These are phyloP conservation scores for Stagonosporopsis rhizophila DNA, from an alignment of 2,329 filamentous ascomycete genomes.

Conservation along the genomic window DNA sequence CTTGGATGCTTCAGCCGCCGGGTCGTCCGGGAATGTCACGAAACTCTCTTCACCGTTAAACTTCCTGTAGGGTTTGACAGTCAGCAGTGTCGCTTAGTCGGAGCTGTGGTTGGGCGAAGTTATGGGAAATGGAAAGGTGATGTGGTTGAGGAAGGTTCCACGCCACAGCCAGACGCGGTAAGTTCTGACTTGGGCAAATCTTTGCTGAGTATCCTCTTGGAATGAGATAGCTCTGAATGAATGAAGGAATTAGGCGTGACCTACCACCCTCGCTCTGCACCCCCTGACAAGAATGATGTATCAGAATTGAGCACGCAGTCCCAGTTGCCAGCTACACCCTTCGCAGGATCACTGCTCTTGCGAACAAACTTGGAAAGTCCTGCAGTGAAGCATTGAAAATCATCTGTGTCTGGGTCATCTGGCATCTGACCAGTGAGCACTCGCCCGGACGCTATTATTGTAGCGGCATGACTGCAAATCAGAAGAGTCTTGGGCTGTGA, in stretches of 20 bases:
- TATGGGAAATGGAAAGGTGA: neutral
- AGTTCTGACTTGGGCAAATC: slow-evolving; percentile 18
- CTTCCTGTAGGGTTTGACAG: slow-evolving; percentile 29
- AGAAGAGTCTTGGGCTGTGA: slow-evolving; percentile 72
- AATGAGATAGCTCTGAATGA: slow-evolving; percentile 2
- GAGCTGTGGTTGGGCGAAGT: neutral
- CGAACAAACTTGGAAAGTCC: slow-evolving; percentile 74
- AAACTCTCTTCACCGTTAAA: slow-evolving; percentile 50
- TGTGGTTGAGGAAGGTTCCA: neutral
- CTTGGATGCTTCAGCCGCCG: slow-evolving; percentile 30
- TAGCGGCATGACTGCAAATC: slow-evolving; percentile 88
- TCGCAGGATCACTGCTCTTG: slow-evolving; percentile 55
- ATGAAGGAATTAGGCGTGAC: slow-evolving; percentile 16
- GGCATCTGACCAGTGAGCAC: slow-evolving; percentile 81
- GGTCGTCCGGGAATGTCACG: slow-evolving; percentile 35
- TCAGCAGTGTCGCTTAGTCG: slow-evolving; percentile 1
- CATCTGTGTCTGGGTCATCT: slow-evolving; percentile 71
- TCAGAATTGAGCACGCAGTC: slow-evolving; percentile 80
- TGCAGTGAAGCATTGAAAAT: slow-evolving; percentile 87
- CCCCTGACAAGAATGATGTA: slow-evolving; percentile 79
- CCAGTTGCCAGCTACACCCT: slow-evolving; percentile 79
- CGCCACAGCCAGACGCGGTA: slow-evolving; percentile 6
- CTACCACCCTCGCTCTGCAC: slow-evolving; percentile 89
- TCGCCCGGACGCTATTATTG: slow-evolving; percentile 84
- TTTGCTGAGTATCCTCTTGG: slow-evolving; percentile 13